Evolutionary conservation across 1,139 yeast genomes (phyloP), one percentile per base, ranked within the genome.

Genomic region (Suhomyces anneliseae): DNA sequence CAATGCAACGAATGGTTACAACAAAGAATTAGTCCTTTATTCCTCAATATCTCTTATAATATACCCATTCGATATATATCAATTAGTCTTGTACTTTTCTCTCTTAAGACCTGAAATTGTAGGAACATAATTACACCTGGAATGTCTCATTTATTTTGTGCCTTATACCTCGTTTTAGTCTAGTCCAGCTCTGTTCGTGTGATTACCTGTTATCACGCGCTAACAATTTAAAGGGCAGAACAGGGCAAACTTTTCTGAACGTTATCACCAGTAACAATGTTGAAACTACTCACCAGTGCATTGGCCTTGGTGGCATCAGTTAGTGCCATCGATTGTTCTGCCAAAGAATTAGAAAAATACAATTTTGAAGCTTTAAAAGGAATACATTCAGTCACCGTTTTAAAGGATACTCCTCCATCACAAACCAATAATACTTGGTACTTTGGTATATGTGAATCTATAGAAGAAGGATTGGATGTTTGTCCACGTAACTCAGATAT

Each of bases 351-450:
- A 36, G 64, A 65, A 26, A 68, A 69, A 34, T 70, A 69, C 56
- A 65, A 74, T 46, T 74, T 81, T 54, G 76, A 72, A 45, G 57
- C 69, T 19, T 66, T 84, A 38, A 72, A 72, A 40, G 87, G 88
- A 2, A 42, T 52, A 7, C 79, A 80, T 55, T 55, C 66, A 3
- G 69, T 71, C 14, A 59, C 72, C 8, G 47, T 59, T 6, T 57
- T 72, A 32, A 69, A 65, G 39, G 78, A 77, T 42, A 88, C 97
- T 11, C 97, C 97, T 27, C 98, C 98, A 2, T 79, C 92, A 6
- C 70, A 66, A 39, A 82, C 89, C 2, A 76, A 72, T 44, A 66
- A 75, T 35, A 74, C 81, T 4, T 88, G 96, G 92, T 81, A 74
- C 58, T 58, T 90, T 42, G 86, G 89, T 40, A 74, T 90, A 10